Evolutionary conservation across 257 asterid species (phyloP).

Genomic region (Oldenlandia corymbosa): DNA sequence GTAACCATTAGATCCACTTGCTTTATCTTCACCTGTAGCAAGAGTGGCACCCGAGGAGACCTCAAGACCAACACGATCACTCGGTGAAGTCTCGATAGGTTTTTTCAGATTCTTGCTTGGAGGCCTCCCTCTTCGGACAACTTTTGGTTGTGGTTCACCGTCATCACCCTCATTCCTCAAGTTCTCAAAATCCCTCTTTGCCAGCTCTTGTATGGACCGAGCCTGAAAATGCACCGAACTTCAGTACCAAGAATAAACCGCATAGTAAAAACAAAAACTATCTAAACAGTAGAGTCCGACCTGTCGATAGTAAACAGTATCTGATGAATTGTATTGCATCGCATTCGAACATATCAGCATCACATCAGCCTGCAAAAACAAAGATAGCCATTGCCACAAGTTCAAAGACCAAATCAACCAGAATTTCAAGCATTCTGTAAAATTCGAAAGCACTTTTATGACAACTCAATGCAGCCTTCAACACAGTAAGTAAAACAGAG

Average conservation of each 20-base stretch:
- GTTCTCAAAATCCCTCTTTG: conserved; percentile 76
- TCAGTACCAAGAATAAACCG: conserved; percentile 15
- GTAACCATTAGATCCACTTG: conserved; percentile 60
- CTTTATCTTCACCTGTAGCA: conserved; percentile 55
- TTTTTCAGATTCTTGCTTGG: conserved; percentile 73
- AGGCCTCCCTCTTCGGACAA: conserved; percentile 95
- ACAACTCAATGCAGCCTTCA: neutral
- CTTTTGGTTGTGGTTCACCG: conserved; percentile 90
- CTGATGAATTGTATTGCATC: conserved; percentile 80
- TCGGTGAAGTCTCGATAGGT: conserved; percentile 47
- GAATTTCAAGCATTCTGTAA: neutral
- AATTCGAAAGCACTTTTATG: too few relatives aligned
- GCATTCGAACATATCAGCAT: conserved; percentile 87
- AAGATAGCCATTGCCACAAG: conserved; percentile 3
- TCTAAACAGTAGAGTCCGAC: conserved; percentile 28
- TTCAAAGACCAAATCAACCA: neutral
- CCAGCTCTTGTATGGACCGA: conserved; percentile 75
- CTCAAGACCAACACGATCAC: conserved; percentile 45
- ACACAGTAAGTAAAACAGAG: neutral
- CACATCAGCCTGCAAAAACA: conserved; percentile 72
- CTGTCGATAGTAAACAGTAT: conserved; percentile 88
- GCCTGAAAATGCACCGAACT: conserved; percentile 45
- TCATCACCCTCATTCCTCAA: conserved; percentile 80
- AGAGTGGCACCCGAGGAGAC: conserved; percentile 54
- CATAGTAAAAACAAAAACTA: conserved; percentile 1